Conservation (phyloP, 345 rosid genomes). For the Euphorbia pulcherrima region DNA sequence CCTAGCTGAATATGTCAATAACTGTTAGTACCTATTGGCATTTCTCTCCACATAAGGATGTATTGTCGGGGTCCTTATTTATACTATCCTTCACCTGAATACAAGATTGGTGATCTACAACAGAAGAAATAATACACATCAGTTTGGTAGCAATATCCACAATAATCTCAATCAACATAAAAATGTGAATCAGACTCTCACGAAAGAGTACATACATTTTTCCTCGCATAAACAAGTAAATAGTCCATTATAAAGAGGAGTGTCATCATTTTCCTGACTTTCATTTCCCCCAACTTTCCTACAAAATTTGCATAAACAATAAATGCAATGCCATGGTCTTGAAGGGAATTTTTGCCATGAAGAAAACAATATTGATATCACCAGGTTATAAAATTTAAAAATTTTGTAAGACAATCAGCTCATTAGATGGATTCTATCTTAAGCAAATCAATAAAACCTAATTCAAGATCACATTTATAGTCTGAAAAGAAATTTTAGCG, state of each 20-base stretch:
- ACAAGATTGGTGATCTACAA: slow-evolving; percentile 76
- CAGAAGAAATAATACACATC: slow-evolving; percentile 17
- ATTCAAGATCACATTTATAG: no score
- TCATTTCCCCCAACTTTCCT: slow-evolving; percentile 40
- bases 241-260: slow-evolving; percentile 27
- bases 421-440: no score
- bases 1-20: not conserved
- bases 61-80: slow-evolving; percentile 23
- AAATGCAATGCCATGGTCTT: slow-evolving; percentile 81
- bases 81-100: slow-evolving; percentile 32
- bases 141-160: not conserved
- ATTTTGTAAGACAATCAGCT: slow-evolving; percentile 2
- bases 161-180: not conserved
- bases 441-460: not conserved
- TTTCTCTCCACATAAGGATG: slow-evolving; percentile 67
- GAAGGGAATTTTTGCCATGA: slow-evolving; percentile 69
- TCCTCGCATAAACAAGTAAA: slow-evolving; percentile 63
- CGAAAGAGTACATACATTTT: slow-evolving; percentile 57
- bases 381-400: not conserved
- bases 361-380: slow-evolving; percentile 10
- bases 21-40: slow-evolving; percentile 69
- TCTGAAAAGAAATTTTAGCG: no score
- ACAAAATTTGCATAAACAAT: slow-evolving; percentile 88
- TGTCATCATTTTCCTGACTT: slow-evolving; percentile 24
- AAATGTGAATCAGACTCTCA: no score